These are phyloP conservation scores for Nothophaeocryptopus gaeumannii DNA, from an alignment of 2,329 filamentous ascomycete genomes.

Conservation along the genomic window DNA sequence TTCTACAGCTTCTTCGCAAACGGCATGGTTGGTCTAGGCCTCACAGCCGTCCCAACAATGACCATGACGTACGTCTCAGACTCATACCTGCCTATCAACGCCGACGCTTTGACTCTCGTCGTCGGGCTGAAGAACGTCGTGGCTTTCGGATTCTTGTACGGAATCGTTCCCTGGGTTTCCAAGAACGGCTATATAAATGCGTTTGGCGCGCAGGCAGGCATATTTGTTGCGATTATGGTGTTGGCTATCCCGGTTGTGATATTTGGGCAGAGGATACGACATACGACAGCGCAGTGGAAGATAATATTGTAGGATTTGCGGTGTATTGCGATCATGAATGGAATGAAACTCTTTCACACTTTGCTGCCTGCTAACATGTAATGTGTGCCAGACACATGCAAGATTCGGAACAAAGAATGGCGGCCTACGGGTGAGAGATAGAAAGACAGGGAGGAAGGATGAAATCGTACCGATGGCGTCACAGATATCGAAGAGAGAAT, in stretches of 20 bases:
- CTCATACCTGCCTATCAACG: constrained; percentile 38
- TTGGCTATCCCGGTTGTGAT: constrained; percentile 34
- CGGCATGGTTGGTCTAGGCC: constrained; percentile 45
- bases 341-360: too few species aligned
- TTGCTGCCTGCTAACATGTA: too few species aligned
- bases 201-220: constrained; percentile 40
- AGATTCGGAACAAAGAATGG: too few species aligned
- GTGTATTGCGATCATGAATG: too few species aligned
- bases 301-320: constrained; percentile 28
- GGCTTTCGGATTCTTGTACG: constrained; percentile 49
- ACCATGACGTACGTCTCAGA: constrained; percentile 48
- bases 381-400: too few species aligned
- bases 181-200: constrained; percentile 36
- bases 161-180: constrained; percentile 44
- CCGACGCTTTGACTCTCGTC: constrained; percentile 38
- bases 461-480: too few species aligned
- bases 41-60: constrained; percentile 44
- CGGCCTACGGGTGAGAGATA: too few species aligned
- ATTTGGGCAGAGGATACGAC: constrained; percentile 35
- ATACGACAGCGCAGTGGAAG: constrained; percentile 36
- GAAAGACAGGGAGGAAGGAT: too few species aligned
- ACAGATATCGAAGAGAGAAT: too few species aligned
- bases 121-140: constrained; percentile 45
- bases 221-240: constrained; percentile 37
- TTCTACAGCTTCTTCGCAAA: constrained; percentile 43